Percentiles rank a stretch among this genome's conserved stretches.
These are phyloP conservation scores for Aspergillus viridinutans DNA, from an alignment of 2,329 filamentous ascomycete genomes.

Conservation along the genomic window DNA sequence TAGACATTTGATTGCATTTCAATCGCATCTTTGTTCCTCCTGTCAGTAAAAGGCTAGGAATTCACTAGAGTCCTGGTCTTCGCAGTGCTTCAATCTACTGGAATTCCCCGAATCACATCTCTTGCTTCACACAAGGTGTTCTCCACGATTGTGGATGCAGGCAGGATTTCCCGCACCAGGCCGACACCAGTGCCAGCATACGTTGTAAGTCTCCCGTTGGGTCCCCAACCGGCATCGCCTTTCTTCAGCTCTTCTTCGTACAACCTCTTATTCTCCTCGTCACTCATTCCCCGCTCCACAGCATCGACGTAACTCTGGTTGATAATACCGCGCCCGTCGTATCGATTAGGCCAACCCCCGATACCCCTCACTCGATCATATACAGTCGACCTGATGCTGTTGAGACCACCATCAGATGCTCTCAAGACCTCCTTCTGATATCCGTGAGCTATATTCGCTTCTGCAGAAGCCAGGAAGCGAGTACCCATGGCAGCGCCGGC, in stretches of 20 bases:
- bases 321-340: slow-evolving; percentile 56
- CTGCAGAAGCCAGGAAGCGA: slow-evolving; percentile 53
- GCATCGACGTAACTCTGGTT: slow-evolving; percentile 51
- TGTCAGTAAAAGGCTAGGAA: not conserved
- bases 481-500: slow-evolving; percentile 60
- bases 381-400: slow-evolving; percentile 48
- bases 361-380: slow-evolving; percentile 55
- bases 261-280: slow-evolving; percentile 38
- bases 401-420: slow-evolving; percentile 49
- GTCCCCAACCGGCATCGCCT: slow-evolving; percentile 53
- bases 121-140: slow-evolving; percentile 42
- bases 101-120: slow-evolving; percentile 12
- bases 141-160: slow-evolving; percentile 51
- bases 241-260: slow-evolving; percentile 48
- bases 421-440: slow-evolving; percentile 49
- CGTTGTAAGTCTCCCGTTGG: slow-evolving; percentile 53
- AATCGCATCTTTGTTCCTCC: not conserved
- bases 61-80: not conserved
- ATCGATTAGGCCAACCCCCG: slow-evolving; percentile 53
- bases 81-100: not conserved
- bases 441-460: slow-evolving; percentile 47
- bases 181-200: slow-evolving; percentile 62
- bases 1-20: not conserved
- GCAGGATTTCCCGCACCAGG: slow-evolving; percentile 48
- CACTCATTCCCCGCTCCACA: slow-evolving; percentile 32